Base-by-base conservation (phyloP, 306 rosid genomes). In the Arachis stenosperma region DNA sequence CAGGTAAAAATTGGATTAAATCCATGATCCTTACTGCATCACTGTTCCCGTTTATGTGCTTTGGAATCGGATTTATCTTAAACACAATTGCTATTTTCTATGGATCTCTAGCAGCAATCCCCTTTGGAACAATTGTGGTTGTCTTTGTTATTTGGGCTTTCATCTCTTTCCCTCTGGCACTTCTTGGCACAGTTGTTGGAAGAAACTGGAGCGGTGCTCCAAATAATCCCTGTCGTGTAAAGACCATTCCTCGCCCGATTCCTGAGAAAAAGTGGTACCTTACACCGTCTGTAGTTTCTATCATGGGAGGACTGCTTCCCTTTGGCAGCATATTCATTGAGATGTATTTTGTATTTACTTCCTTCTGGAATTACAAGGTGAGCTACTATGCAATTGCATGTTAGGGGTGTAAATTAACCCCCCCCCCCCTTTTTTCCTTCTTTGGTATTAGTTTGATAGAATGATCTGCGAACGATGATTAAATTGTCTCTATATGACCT, bases 221-320 rank as follows among this genome's bases (percentile, higher is more conserved):
- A 51, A 95, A 91, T 83, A 95, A 95, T 81, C 99, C 99, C 37
- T 95, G 99, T 61, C 96, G 99, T 12, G 99, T 95, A 59, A 95
- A 95, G 84, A 95, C 99, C 69, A 95, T 95, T 84, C 99, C 99
- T 59, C 99, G 99, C 66, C 99, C 98, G 17, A 91, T 95, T 82
- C 99, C 99, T 64, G 99, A 95, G 96, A 95, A 95, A 88, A 95
- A 95, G 83, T 95, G 99, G 99, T 95, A 95, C 82, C 91, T 95
- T 83, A 95, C 97, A 41, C 98, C 99, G 30, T 91, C 98, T 17
- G 97, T 95, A 22, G 96, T 95, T 74, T 91, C 99, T 58, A 62
- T 95, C 88, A 95, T 95, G 99, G 99, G 99, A 73, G 99, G 99
- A 81, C 82, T 95, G 83, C 96, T 95, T 79, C 99, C 99, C 9